Conservation (phyloP, 129 eudicot species). For the Tagetes patula region DNA sequence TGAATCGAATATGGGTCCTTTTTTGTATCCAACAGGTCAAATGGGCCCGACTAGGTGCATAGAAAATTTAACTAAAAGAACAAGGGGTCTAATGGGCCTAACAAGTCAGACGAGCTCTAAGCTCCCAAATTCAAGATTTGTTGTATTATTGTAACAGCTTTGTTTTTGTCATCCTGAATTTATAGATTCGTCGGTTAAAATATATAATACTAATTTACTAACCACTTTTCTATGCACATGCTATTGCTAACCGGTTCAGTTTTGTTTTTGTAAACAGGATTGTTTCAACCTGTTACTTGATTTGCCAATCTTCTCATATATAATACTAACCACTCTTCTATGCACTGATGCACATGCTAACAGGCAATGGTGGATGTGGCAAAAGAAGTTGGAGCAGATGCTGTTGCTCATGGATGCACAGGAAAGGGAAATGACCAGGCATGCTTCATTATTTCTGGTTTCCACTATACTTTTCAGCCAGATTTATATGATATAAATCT, state of each 20-base stretch:
- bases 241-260: too few species aligned
- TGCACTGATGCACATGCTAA: slow-evolving; percentile 7
- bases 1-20: not conserved
- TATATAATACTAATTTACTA: too few species aligned
- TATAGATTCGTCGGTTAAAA: too few species aligned
- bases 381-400: slow-evolving; percentile 98
- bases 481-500: not conserved
- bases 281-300: not conserved
- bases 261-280: not conserved
- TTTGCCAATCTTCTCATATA: not conserved
- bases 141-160: not conserved
- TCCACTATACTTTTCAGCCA: not conserved
- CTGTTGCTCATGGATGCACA: slow-evolving; percentile 97
- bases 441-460: slow-evolving; percentile 21
- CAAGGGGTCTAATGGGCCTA: not conserved
- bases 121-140: not conserved
- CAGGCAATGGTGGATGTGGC: slow-evolving; percentile 99
- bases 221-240: too few species aligned
- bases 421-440: slow-evolving; percentile 99
- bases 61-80: too few species aligned
- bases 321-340: slow-evolving; percentile 7
- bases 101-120: too few species aligned
- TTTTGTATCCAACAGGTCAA: not conserved
- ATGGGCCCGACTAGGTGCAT: too few species aligned
- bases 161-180: not conserved